A percentile compares a stretch with the other conserved stretches of the same genome.
Conservation (phyloP, 2,329 filamentous ascomycete genomes). For the Mycogone perniciosa region DNA sequence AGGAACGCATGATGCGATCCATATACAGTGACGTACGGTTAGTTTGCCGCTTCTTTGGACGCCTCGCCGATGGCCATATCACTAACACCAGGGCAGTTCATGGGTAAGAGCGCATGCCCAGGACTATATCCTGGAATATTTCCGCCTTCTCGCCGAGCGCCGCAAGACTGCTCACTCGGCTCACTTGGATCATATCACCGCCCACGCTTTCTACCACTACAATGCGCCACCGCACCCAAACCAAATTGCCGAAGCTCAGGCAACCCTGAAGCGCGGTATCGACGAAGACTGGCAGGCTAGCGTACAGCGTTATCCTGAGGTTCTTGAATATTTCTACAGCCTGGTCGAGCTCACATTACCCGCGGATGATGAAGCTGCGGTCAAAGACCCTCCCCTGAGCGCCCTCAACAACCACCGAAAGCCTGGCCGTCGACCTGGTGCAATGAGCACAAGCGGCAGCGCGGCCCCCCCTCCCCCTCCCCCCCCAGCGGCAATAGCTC, state of each 20-base stretch:
- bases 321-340: conserved; percentile 74
- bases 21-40: conserved; percentile 60
- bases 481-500: conserved; percentile 1
- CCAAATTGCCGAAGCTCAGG: conserved; percentile 59
- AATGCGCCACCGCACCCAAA: conserved; percentile 51
- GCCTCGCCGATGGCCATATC: neutral
- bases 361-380: conserved; percentile 51
- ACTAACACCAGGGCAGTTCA: conserved; percentile 34
- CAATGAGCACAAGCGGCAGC: conserved; percentile 30
- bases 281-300: conserved; percentile 73
- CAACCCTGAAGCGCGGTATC: conserved; percentile 63
- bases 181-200: conserved; percentile 50
- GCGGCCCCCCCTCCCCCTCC: conserved; percentile 3
- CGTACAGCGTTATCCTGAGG: conserved; percentile 70
- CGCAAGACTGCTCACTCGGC: conserved; percentile 51
- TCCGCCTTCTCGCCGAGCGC: conserved; percentile 53
- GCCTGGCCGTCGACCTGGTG: conserved; percentile 33
- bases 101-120: conserved; percentile 62
- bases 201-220: conserved; percentile 52
- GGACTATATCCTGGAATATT: conserved; percentile 63
- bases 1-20: conserved; percentile 56
- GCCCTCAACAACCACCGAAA: conserved; percentile 45
- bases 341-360: conserved; percentile 63
- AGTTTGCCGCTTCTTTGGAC: conserved; percentile 17
- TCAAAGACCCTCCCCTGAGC: conserved; percentile 55